A percentile compares a stretch with the other conserved stretches of the same genome.
These are phyloP conservation scores for Trichophyton benhamiae DNA, from an alignment of 2,329 filamentous ascomycete species.

Conservation along the genomic window DNA sequence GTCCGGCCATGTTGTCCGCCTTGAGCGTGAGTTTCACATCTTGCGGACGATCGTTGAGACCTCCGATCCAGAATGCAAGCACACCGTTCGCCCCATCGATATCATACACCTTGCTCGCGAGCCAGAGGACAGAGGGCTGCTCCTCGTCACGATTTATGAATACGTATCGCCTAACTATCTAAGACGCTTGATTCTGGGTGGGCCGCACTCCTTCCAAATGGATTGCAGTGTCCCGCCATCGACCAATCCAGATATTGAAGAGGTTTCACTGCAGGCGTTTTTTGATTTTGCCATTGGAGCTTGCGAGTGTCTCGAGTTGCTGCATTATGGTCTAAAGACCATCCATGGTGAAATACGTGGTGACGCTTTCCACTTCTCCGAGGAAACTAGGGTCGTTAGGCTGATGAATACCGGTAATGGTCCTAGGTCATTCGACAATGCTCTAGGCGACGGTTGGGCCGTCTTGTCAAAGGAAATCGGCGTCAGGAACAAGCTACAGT, in stretches of 20 bases:
- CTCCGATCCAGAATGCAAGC: slow-evolving; percentile 58
- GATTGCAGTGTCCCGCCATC: slow-evolving; percentile 30
- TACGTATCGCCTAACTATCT: slow-evolving; percentile 64
- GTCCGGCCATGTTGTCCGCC: slow-evolving; percentile 66
- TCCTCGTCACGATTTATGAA: slow-evolving; percentile 72
- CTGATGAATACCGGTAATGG: slow-evolving; percentile 79
- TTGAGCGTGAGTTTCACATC: slow-evolving; percentile 80
- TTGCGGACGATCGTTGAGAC: slow-evolving; percentile 58
- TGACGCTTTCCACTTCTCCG: slow-evolving; percentile 80
- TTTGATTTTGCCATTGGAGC: slow-evolving; percentile 86
- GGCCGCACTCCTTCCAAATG: slow-evolving; percentile 57
- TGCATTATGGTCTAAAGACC: slow-evolving; percentile 79
- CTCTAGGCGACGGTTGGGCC: slow-evolving; percentile 79
- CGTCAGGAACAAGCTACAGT: slow-evolving; percentile 77
- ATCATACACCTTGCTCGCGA: slow-evolving; percentile 58
- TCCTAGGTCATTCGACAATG: slow-evolving; percentile 77
- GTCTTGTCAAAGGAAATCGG: slow-evolving; percentile 69
- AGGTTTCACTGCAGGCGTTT: slow-evolving; percentile 62
- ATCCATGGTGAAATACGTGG: slow-evolving; percentile 84
- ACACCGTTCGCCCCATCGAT: slow-evolving; percentile 72
- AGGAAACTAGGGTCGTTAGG: slow-evolving; percentile 58
- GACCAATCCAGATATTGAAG: not conserved
- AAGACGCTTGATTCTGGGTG: slow-evolving; percentile 58
- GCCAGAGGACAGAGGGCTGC: slow-evolving; percentile 55
- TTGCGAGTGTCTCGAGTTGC: slow-evolving; percentile 69